A percentile compares a stretch with the other conserved stretches of the same genome.
phyloP scores from a whole-genome alignment of 371 early-diverging fungal genomes.

The Sporodiniella umbellata region DNA sequence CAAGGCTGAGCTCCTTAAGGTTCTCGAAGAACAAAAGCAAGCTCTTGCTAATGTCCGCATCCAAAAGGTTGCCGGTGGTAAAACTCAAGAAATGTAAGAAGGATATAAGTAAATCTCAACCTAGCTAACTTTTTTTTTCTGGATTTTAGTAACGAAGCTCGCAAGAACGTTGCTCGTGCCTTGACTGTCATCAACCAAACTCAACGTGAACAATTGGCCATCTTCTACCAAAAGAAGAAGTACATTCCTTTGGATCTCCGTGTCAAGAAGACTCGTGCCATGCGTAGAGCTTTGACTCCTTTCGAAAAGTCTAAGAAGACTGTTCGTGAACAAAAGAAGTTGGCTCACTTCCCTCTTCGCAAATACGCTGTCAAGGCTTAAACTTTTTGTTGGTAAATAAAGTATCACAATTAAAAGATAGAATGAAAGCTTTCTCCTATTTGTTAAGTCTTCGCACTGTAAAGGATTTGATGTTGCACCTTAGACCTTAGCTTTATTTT shows the following conservation, averaged over 20 bases:
- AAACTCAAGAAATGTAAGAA: constrained; percentile 83
- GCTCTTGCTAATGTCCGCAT: constrained; percentile 89
- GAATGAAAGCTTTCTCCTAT: not conserved
- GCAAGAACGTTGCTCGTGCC: constrained; percentile 93
- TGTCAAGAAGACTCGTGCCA: constrained; percentile 95
- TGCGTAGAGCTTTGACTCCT: constrained; percentile 90
- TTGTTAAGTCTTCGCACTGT: no score
- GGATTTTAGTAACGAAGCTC: constrained; percentile 73
- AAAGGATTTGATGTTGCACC: no score
- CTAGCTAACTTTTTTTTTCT: no score
- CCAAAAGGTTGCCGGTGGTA: constrained; percentile 85
- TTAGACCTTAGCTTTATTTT: no score
- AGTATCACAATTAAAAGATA: not conserved
- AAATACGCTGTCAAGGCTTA: constrained; percentile 87
- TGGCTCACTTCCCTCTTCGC: constrained; percentile 82
- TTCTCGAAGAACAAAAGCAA: constrained; percentile 89
- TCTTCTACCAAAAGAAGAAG: constrained; percentile 87
- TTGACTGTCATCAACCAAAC: constrained; percentile 92
- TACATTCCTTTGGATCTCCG: constrained; percentile 92
- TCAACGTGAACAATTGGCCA: constrained; percentile 80
- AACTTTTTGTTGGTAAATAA: constrained; percentile 5
- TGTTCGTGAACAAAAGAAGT: constrained; percentile 79
- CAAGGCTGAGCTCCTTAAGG: constrained; percentile 86
- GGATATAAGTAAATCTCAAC: no score
- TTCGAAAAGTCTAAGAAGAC: constrained; percentile 71